Base-by-base conservation (phyloP, 352 stramenopile species). In the Globisporangium echinulatum region DNA sequence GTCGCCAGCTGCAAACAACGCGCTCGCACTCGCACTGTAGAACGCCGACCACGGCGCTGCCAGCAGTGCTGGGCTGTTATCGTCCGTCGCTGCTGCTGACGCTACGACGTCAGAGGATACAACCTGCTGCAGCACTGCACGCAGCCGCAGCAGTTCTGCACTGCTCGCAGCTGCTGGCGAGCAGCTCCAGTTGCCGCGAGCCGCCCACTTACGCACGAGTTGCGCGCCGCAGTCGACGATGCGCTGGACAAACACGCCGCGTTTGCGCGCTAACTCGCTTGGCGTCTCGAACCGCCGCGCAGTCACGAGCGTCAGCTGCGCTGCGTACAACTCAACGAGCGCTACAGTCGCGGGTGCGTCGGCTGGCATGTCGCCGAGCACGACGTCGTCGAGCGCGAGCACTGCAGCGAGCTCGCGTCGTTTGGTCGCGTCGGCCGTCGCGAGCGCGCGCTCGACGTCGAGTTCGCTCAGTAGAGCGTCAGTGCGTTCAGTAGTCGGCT, bases 371-470 rank as follows among this genome's bases (percentile, higher is more conserved):
- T 25, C 25, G 25, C 25, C 25, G 33, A 15, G 61, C 39, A 43
- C 39, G 7, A 63, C 15, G 1, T 64, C 62, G 37, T 83, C 74
- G 49, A 80, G 62, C n/a, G 74, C 74, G 25, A 87, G 59, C 8
- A 81, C 62, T 5, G 61, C 72, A 13, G 64, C 42, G n/a, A 77
- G 50, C 33, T 59, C 61, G 48, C 37, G 62, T 44, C 63, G 66
- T n/a, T 67, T 69, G 42, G 54, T 58, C 9, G 44, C 40, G 10
- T 64, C 63, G 6, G 63, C 66, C 33, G 72, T 75, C 52, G 69
- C 54, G 48, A 86, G 56, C 54, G 67, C 75, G n/a, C 73, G 68
- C 67, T 89, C 77, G 47, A 82, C 77, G 50, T 77, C 56, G 54
- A 77, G 68, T 54, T 89, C 77, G 49, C 73, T 86, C 40, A 89